Percentiles rank a stretch among this genome's conserved stretches.
Conservation (phyloP, 768 basidiomycete species). For the Gymnopilus dilepis region DNA sequence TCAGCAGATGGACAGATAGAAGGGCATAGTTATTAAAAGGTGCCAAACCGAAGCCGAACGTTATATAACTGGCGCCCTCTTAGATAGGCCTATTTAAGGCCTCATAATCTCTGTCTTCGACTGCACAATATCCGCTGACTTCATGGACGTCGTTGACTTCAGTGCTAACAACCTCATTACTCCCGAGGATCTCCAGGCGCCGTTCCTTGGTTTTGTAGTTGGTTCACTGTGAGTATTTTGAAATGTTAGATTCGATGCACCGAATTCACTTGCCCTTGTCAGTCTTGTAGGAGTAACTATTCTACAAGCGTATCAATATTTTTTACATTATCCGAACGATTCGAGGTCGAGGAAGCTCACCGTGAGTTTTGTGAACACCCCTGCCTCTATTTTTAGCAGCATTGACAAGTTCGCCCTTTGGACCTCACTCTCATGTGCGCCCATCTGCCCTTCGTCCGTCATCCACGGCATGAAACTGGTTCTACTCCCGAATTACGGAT, state of each 20-base stretch:
- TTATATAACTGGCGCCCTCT: neutral
- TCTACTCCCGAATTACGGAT: neutral
- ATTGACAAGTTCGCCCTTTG: neutral
- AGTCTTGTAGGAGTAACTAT: constrained; percentile 2
- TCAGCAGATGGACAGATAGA: neutral
- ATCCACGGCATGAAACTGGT: neutral
- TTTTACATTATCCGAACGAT: neutral
- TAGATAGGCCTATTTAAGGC: neutral
- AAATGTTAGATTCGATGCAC: neutral
- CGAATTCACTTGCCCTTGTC: no score
- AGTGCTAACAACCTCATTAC: neutral
- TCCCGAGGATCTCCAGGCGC: constrained; percentile 1
- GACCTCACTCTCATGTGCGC: no score
- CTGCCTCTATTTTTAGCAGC: neutral
- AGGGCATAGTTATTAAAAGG: neutral
- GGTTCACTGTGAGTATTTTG: neutral
- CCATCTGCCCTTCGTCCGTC: neutral
- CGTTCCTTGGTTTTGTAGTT: constrained; percentile 3
- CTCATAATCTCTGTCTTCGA: neutral
- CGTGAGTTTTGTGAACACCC: neutral
- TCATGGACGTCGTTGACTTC: neutral
- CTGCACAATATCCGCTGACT: no score
- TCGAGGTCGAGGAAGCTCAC: constrained; percentile 1
- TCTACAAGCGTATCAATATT: constrained; percentile 6
- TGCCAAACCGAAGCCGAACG: neutral